Conservation (phyloP, 1,284 basidiomycete genomes). For the Puccinia horiana region DNA sequence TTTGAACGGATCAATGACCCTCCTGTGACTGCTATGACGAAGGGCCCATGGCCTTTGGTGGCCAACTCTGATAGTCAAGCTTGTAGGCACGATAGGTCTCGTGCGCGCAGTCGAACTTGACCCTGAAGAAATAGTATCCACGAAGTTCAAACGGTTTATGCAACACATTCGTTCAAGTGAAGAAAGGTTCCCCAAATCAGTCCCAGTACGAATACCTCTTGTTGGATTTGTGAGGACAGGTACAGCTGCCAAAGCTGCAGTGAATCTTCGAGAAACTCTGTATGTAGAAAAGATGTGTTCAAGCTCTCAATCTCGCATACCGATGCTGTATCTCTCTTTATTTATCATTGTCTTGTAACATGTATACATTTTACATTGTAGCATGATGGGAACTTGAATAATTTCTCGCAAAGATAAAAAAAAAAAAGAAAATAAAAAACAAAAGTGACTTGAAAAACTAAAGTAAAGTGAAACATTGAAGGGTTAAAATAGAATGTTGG, state of each 20-base stretch:
- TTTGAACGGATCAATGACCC: constrained; percentile 98
- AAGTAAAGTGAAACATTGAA: no score
- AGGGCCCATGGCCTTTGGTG: constrained; percentile 85
- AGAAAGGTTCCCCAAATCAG: not conserved
- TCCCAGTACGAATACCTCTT: not conserved
- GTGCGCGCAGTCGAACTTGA: no score
- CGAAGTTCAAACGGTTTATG: constrained; percentile 74
- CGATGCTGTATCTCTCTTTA: no score
- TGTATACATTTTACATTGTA: no score
- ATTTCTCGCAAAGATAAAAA: no score
- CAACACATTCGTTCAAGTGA: not conserved
- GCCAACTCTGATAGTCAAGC: constrained; percentile 97
- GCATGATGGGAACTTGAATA: no score
- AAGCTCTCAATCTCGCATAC: no score
- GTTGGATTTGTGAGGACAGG: not conserved
- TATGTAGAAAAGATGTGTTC: not conserved
- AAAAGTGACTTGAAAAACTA: no score
- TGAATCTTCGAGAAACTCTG: not conserved
- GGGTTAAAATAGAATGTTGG: no score
- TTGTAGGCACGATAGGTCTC: constrained; percentile 75
- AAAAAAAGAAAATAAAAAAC: no score
- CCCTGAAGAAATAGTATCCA: no score
- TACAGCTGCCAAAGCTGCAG: constrained; percentile 21
- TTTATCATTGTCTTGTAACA: no score
- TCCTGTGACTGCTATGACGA: constrained; percentile 80